Conservation (phyloP, 2,329 filamentous ascomycete species). For the Gyromitra esculenta region DNA sequence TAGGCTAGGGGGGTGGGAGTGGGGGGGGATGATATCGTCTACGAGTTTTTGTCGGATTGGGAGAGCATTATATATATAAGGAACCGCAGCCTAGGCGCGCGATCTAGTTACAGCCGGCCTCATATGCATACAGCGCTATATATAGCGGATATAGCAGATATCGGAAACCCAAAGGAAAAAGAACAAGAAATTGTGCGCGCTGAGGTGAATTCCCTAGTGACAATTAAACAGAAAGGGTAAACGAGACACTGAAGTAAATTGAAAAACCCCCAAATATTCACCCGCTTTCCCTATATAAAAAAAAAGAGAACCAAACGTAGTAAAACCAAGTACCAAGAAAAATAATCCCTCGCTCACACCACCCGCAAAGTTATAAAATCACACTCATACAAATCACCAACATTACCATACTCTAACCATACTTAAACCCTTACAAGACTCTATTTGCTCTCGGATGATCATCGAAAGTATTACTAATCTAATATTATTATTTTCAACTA, state of each 20-base stretch:
- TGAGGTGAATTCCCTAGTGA: background rate
- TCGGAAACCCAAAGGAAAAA: background rate
- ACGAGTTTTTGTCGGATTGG: slow-evolving; percentile 16
- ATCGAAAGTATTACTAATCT: background rate
- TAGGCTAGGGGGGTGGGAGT: no score
- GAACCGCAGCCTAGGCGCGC: background rate
- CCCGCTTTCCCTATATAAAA: slow-evolving; percentile 29
- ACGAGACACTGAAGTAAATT: slow-evolving; percentile 18
- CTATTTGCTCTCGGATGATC: background rate
- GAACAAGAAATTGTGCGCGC: background rate
- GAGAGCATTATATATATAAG: background rate
- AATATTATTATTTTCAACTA: slow-evolving; percentile 6
- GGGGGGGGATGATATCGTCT: slow-evolving; percentile 3
- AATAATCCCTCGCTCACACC: background rate
- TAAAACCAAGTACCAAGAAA: background rate
- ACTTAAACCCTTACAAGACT: background rate
- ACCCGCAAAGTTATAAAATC: background rate
- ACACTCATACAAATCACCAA: background rate
- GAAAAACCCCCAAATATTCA: slow-evolving; percentile 17
- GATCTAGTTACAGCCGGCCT: background rate
- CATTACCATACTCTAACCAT: background rate
- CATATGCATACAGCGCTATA: no score
- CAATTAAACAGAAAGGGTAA: slow-evolving; percentile 27
- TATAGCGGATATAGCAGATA: no score
- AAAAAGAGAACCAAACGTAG: slow-evolving; percentile 10